phyloP scores from a whole-genome alignment of 108 stramenopile genomes.

The Fragilaria radians region DNA sequence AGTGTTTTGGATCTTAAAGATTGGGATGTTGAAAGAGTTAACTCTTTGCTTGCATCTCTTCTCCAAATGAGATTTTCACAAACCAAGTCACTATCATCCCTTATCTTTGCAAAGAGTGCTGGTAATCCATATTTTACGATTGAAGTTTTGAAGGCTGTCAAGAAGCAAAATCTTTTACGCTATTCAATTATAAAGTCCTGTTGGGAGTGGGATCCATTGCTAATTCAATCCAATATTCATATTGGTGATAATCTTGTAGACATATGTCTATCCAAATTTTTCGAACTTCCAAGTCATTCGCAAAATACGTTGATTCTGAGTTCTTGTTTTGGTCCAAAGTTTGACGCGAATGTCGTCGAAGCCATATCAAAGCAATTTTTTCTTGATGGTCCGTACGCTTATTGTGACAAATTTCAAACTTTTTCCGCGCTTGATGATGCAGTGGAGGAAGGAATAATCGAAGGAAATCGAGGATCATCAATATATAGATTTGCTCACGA shows the following conservation, averaged over 20 bases:
- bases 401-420: neutral
- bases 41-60: constrained; percentile 1
- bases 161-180: neutral
- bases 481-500: constrained; percentile 36
- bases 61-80: neutral
- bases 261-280: neutral
- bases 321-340: neutral
- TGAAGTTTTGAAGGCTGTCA: neutral
- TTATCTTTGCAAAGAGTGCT: neutral
- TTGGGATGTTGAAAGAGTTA: constrained; percentile 2
- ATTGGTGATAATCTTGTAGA: neutral
- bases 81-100: neutral
- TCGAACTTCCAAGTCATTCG: neutral
- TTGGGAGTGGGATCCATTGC: neutral
- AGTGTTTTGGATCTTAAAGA: neutral
- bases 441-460: neutral
- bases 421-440: neutral
- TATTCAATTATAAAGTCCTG: constrained; percentile 10
- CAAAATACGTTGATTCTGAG: neutral
- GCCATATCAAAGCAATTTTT: constrained; percentile 3
- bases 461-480: neutral
- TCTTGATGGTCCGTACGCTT: constrained; percentile 8
- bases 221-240: neutral
- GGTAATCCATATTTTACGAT: constrained; percentile 1
- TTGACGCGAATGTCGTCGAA: neutral